Evolutionary conservation across 139 green algal species (phyloP).

Genomic region (Asterochloris erici): DNA sequence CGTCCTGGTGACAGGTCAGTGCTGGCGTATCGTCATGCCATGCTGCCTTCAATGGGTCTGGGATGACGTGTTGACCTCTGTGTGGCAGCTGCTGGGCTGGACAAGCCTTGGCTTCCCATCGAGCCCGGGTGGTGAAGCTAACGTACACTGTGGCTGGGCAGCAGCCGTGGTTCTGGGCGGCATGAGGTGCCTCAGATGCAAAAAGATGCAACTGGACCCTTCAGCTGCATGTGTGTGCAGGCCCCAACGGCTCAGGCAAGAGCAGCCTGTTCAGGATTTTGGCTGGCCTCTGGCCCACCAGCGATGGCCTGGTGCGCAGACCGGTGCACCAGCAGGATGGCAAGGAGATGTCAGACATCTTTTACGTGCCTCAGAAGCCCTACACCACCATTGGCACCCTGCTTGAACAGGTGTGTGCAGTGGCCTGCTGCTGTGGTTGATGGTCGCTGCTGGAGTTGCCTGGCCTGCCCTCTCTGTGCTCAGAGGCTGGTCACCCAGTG

Average conservation of each 20-base stretch:
- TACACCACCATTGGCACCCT: slow-evolving; percentile 65
- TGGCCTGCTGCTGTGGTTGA: background rate
- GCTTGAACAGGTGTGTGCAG: slow-evolving; percentile 35
- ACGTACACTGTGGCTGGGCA: too few relatives aligned
- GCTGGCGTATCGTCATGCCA: too few relatives aligned
- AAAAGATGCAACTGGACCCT: background rate
- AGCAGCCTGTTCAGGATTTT: slow-evolving; percentile 48
- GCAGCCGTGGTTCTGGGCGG: too few relatives aligned
- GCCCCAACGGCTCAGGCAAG: slow-evolving; percentile 32
- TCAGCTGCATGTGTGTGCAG: background rate
- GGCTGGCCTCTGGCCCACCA: slow-evolving; percentile 58
- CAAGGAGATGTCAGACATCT: slow-evolving; percentile 33
- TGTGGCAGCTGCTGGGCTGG: background rate
- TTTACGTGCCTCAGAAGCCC: slow-evolving; percentile 61
- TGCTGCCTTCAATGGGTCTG: slow-evolving; percentile 34
- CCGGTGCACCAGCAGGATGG: background rate
- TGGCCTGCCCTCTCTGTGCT: too few relatives aligned
- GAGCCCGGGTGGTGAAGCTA: too few relatives aligned
- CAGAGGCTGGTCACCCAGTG: too few relatives aligned
- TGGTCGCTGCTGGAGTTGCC: too few relatives aligned
- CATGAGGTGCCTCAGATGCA: background rate
- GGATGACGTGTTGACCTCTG: background rate
- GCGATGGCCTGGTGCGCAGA: slow-evolving; percentile 27
- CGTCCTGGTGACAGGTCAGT: slow-evolving; percentile 52
- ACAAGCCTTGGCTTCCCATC: too few relatives aligned